phyloP scores from a whole-genome alignment of 352 stramenopile genomes.

The Pythium utonaiense region DNA sequence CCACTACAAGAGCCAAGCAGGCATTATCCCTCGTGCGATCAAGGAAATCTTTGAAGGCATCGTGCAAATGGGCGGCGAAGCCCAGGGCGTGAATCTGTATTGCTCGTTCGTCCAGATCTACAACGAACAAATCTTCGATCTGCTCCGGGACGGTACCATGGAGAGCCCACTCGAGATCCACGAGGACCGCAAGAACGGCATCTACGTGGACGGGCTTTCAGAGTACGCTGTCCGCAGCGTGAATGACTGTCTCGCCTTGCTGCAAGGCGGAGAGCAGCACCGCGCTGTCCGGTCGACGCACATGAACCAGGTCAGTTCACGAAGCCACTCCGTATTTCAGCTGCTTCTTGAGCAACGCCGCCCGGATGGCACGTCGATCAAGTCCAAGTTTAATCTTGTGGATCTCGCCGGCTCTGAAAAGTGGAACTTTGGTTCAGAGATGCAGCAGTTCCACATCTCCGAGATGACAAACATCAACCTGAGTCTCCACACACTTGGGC shows the following conservation, averaged over 20 bases:
- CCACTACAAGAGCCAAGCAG: conserved; percentile 76
- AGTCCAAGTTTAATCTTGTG: conserved; percentile 94
- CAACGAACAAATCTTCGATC: conserved; percentile 91
- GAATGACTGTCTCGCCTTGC: conserved; percentile 80
- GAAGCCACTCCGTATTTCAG: conserved; percentile 90
- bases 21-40: conserved; percentile 88
- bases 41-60: conserved; percentile 80
- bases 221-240: conserved; percentile 87
- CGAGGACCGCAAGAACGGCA: conserved; percentile 80
- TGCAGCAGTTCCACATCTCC: conserved; percentile 81
- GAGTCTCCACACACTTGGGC: conserved; percentile 88
- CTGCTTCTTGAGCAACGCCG: conserved; percentile 75
- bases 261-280: conserved; percentile 83
- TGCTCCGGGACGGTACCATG: conserved; percentile 83
- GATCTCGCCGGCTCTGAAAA: conserved; percentile 93
- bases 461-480: conserved; percentile 96
- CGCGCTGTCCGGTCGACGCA: conserved; percentile 88
- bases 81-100: conserved; percentile 46
- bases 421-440: conserved; percentile 84
- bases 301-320: conserved; percentile 89
- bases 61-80: conserved; percentile 51
- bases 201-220: conserved; percentile 90
- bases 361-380: conserved; percentile 66
- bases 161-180: conserved; percentile 74
- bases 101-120: conserved; percentile 90